Base-by-base conservation (phyloP, 1,139 yeast genomes). In the Spencermartinsiella ligniputridi region DNA sequence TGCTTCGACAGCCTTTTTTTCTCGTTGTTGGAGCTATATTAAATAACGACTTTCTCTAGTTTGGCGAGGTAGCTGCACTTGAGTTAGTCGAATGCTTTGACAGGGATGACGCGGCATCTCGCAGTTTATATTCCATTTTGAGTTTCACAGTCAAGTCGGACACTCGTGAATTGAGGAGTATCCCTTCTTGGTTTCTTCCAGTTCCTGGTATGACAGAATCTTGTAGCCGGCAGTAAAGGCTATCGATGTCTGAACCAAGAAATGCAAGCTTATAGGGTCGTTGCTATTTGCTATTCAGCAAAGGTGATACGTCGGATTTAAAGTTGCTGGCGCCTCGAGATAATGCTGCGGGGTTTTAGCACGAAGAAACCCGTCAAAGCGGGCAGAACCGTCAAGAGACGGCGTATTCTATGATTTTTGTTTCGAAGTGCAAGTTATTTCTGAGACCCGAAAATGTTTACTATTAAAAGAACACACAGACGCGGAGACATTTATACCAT, bases 61-160 rank as follows among this genome's bases (percentile, higher is more conserved):
- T 15, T 11, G 48, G 29, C 18, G 45, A 37, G 16, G 46, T 33
- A 11, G 35, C 8, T n/a, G 36, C 36, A 6, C 46, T 27, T 3
- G 37, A 27, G 12, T 41, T 29, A 20, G 40, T 35, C 17, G 37
- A 44, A 41, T 59, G 63, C 32, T 55, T 53, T 24, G 62, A 56
- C 21, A 66, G 46, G n/a, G 62, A 53, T 32, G 53, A 41, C 9
- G 70, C 68, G 1, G 70, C 70, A 39, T 66, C 67, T 17, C 61
- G 52, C 50, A 66, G 54, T 47, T 64, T 66, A 16, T 38, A 35
- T 50, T 66, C 67, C 46, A 64, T 55, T 11, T 52, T 56, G 19
- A 65, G 50, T 45, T 63, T 60, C 42, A 55, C 56, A 21, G 46
- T 43, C 21, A 61, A 37, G 30, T 65, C 68, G 15, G 41, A 44